phyloP scores from a whole-genome alignment of 768 basidiomycete genomes.

The Hypholoma sublateritium region DNA sequence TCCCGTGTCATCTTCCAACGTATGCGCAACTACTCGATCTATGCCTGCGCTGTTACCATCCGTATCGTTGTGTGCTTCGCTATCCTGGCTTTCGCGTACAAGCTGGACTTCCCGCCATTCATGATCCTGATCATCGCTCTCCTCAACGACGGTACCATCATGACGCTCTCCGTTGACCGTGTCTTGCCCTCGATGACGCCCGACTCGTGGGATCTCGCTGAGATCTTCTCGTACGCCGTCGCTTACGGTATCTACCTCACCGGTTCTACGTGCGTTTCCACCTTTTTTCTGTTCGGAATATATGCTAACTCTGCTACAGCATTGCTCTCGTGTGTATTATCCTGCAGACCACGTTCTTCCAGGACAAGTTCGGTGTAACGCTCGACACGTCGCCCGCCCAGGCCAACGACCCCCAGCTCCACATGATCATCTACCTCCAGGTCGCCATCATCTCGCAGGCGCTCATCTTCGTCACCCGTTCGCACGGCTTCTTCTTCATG shows the following conservation, averaged over 20 bases:
- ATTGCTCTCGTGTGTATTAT: constrained; percentile 81
- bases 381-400: constrained; percentile 40
- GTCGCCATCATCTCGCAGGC: constrained; percentile 99
- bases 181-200: constrained; percentile 91
- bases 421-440: constrained; percentile 92
- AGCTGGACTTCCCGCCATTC: constrained; percentile 99
- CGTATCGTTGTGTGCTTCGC: constrained; percentile 99
- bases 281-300: not conserved
- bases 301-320: constrained; percentile 34
- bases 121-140: constrained; percentile 99
- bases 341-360: constrained; percentile 88
- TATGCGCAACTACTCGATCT: constrained; percentile 99
- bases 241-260: constrained; percentile 96
- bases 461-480: constrained; percentile 93
- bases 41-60: constrained; percentile 93
- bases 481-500: constrained; percentile 96
- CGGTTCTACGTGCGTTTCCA: constrained; percentile 72
- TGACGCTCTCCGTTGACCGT: constrained; percentile 96
- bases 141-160: constrained; percentile 98
- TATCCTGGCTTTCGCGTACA: constrained; percentile 92
- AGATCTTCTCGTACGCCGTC: constrained; percentile 94
- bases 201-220: constrained; percentile 93
- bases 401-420: constrained; percentile 71
- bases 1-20: constrained; percentile 99
- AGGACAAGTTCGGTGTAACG: constrained; percentile 75